Conservation (phyloP, 2,329 filamentous ascomycete species). For the Trichoderma lentiforme region DNA sequence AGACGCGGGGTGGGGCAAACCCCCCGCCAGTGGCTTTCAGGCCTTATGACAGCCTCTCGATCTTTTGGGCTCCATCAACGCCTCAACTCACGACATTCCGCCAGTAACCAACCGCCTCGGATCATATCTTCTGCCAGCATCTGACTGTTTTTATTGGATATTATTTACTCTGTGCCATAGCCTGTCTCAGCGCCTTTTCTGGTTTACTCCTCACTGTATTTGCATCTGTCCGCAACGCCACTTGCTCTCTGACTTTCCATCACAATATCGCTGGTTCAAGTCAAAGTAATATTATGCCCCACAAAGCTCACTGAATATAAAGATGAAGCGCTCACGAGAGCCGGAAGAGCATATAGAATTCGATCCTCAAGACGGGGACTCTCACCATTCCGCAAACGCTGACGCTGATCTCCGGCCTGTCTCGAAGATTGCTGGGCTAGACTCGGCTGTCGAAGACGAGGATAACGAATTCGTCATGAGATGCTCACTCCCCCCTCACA, state of each 20-base stretch:
- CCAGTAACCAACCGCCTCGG: not conserved
- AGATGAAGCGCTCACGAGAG: constrained; percentile 64
- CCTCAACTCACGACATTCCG: not conserved
- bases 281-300: constrained; percentile 19
- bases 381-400: constrained; percentile 19
- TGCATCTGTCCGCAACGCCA: not conserved
- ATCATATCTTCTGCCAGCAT: not conserved
- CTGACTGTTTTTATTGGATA: not conserved
- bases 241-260: not conserved
- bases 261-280: not conserved
- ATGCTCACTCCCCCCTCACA: constrained; percentile 80
- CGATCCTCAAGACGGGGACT: constrained; percentile 21
- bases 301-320: constrained; percentile 28
- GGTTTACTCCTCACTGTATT: not conserved
- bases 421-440: constrained; percentile 60
- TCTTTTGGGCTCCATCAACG: not conserved
- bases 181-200: not conserved
- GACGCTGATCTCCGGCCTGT: constrained; percentile 27
- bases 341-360: constrained; percentile 46
- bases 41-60: not conserved
- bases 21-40: not conserved
- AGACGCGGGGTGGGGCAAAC: not conserved
- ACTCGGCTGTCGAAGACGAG: constrained; percentile 39
- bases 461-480: constrained; percentile 56
- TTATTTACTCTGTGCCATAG: not conserved